A percentile compares a stretch with the other conserved stretches of the same genome.
These are phyloP conservation scores for Sicyos edulis DNA, from an alignment of 306 rosid species.

Conservation along the genomic window DNA sequence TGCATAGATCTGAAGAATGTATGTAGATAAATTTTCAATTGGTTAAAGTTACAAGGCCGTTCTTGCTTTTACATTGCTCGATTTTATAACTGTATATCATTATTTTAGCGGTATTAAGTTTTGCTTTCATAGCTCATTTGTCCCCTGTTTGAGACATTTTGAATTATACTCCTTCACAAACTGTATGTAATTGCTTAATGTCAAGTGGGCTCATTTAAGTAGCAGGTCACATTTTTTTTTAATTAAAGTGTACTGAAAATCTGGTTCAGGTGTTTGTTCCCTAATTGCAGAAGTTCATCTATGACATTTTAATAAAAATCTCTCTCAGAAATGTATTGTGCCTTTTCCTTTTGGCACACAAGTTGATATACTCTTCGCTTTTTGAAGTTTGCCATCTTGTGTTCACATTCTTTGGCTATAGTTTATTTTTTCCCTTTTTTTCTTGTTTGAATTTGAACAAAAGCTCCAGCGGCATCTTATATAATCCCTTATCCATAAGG, in stretches of 20 bases:
- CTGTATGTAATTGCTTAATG: background rate
- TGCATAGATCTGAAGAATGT: background rate
- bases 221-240: background rate
- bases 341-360: background rate
- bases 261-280: background rate
- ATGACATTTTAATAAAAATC: background rate
- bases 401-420: background rate
- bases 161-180: background rate
- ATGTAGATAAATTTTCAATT: background rate
- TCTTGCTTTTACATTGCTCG: slow-evolving; percentile 1
- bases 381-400: background rate
- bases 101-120: background rate
- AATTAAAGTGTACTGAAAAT: background rate
- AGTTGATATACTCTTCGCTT: background rate
- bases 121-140: background rate
- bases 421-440: background rate
- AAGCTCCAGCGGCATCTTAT: no score
- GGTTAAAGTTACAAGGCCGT: background rate
- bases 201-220: background rate
- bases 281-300: background rate
- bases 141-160: background rate
- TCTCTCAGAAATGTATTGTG: background rate
- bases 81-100: background rate
- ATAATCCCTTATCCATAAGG: no score
- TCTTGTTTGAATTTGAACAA: background rate